Evolutionary conservation across 2,329 filamentous ascomycete species (phyloP).

Genomic region (Colletotrichum limetticola): DNA sequence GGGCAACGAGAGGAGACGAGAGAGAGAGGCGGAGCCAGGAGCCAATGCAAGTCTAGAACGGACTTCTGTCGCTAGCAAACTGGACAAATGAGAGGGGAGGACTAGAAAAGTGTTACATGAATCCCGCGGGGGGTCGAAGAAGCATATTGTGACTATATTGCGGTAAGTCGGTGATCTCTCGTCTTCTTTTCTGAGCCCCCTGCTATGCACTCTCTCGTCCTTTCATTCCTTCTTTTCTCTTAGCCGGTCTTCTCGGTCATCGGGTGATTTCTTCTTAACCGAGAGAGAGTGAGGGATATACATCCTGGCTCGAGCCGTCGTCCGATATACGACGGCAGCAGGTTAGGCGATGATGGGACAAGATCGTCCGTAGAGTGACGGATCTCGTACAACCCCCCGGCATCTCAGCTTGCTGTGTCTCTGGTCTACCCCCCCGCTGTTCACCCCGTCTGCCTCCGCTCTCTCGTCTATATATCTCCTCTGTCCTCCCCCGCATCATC

Average conservation of each 20-base stretch:
- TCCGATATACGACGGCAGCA: constrained; percentile 13
- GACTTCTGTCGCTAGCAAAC: constrained; percentile 18
- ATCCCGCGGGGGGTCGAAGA: constrained; percentile 1
- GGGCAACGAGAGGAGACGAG: constrained; percentile 5
- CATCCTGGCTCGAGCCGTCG: constrained; percentile 10
- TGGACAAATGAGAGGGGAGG: constrained; percentile 12
- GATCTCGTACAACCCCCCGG: constrained; percentile 32
- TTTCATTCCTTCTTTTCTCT: constrained; percentile 6
- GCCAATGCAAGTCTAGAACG: constrained; percentile 22
- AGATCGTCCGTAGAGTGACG: constrained; percentile 31
- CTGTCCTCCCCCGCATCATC: not conserved
- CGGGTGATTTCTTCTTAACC: constrained; percentile 20
- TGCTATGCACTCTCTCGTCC: not conserved
- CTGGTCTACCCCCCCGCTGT: not conserved
- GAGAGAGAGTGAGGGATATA: constrained; percentile 18
- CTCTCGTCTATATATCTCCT: constrained; percentile 24
- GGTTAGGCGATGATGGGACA: constrained; percentile 27
- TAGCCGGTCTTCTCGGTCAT: constrained; percentile 15
- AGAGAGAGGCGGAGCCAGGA: constrained; percentile 7
- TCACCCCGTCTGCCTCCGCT: not conserved
- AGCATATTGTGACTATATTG: not conserved
- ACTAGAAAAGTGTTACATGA: constrained; percentile 3
- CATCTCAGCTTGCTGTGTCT: not conserved
- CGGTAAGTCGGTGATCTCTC: constrained; percentile 22
- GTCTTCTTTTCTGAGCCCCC: not conserved